Evolutionary conservation across 2,329 filamentous ascomycete species (phyloP).

Genomic region (Phialophora chinensis): DNA sequence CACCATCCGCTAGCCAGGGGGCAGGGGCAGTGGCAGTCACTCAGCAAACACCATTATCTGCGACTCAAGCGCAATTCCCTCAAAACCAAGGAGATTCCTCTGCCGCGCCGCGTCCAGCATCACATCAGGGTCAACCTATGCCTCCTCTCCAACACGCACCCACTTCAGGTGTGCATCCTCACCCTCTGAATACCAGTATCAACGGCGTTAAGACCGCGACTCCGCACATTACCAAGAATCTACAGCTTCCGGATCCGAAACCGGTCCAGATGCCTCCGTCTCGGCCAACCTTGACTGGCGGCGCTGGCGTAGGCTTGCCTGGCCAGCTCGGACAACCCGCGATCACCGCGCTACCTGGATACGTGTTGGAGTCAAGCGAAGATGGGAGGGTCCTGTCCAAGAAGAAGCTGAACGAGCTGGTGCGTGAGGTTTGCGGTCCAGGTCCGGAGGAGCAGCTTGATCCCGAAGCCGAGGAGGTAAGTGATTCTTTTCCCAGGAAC

Average conservation of each 20-base stretch:
- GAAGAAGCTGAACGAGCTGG: constrained; percentile 94
- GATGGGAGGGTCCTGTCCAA: constrained; percentile 94
- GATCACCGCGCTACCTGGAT: constrained; percentile 78
- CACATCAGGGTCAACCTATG: constrained; percentile 45
- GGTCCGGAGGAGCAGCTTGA: constrained; percentile 74
- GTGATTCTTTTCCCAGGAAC: constrained; percentile 36
- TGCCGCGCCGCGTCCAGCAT: constrained; percentile 30
- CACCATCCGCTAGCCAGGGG: constrained; percentile 36
- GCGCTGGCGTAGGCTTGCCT: constrained; percentile 73
- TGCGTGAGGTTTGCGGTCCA: constrained; percentile 88
- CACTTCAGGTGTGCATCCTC: constrained; percentile 46
- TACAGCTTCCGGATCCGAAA: constrained; percentile 73
- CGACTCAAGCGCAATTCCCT: constrained; percentile 45
- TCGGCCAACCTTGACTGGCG: constrained; percentile 83
- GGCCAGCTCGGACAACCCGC: constrained; percentile 89
- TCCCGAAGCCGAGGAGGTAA: constrained; percentile 94
- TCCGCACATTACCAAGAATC: constrained; percentile 81
- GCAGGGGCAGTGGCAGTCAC: constrained; percentile 33
- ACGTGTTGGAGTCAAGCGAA: constrained; percentile 81
- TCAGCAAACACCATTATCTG: constrained; percentile 54
- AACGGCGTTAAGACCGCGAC: constrained; percentile 61
- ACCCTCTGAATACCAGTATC: constrained; percentile 51
- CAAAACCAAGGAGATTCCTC: constrained; percentile 20
- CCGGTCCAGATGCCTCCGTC: constrained; percentile 74
- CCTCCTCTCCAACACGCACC: constrained; percentile 40